phyloP scores from a whole-genome alignment of 306 rosid genomes.

The Herpetospermum pedunculosum region DNA sequence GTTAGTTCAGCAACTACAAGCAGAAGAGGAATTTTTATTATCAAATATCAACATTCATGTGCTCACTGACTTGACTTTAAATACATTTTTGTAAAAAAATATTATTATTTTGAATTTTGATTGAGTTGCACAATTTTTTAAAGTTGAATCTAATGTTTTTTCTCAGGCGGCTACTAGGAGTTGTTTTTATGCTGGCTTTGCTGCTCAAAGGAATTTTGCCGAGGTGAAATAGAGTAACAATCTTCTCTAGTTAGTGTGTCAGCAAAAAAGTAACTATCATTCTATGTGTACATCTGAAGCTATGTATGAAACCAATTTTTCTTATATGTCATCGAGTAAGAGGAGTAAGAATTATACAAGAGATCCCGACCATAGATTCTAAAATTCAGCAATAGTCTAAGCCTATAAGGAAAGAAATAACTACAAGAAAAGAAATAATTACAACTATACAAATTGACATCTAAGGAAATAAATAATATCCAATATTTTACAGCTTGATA shows the following conservation, averaged over 20 bases:
- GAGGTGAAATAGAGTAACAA: constrained; percentile 47
- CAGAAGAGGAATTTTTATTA: no score
- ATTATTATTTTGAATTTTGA: not conserved
- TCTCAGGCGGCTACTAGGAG: constrained; percentile 91
- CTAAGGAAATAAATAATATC: no score
- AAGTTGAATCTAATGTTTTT: constrained; percentile 18
- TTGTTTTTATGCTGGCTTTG: constrained; percentile 97
- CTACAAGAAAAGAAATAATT: no score
- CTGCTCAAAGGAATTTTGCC: constrained; percentile 94
- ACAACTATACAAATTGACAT: no score
- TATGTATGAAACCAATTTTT: no score
- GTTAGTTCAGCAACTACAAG: no score
- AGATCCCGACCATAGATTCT: no score
- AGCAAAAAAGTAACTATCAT: no score
- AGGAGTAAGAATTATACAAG: no score
- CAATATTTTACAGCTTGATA: no score
- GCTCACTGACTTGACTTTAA: not conserved
- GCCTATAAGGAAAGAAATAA: not conserved
- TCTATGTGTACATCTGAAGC: not conserved
- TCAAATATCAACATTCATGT: not conserved
- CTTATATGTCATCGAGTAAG: no score
- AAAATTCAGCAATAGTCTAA: no score
- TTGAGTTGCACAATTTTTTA: not conserved
- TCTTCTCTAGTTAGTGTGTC: not conserved
- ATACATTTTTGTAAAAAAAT: not conserved